Evolutionary conservation across 2,329 filamentous ascomycete genomes (phyloP).

Genomic region (Colletotrichum eleusines): DNA sequence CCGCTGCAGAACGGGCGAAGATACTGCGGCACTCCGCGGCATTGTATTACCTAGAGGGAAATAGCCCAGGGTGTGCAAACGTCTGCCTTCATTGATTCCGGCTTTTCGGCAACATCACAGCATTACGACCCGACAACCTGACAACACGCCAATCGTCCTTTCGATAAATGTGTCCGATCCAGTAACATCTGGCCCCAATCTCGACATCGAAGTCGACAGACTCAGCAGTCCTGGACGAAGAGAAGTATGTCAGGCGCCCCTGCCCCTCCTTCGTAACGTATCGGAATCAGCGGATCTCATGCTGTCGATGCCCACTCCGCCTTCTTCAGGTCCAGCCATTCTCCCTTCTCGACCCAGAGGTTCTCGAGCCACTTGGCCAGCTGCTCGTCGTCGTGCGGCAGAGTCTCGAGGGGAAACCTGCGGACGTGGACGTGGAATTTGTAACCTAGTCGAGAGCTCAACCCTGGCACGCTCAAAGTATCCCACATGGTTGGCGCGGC

Average conservation of each 20-base stretch:
- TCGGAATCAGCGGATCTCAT: background rate
- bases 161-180: background rate
- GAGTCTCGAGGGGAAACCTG: slow-evolving; percentile 60
- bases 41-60: background rate
- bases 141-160: background rate
- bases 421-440: slow-evolving; percentile 64
- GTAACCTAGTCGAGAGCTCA: slow-evolving; percentile 57
- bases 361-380: slow-evolving; percentile 66
- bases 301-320: slow-evolving; percentile 52
- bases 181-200: background rate
- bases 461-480: slow-evolving; percentile 56
- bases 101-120: background rate
- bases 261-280: background rate
- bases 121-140: background rate
- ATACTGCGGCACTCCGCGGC: background rate
- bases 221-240: background rate
- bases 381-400: slow-evolving; percentile 61
- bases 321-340: slow-evolving; percentile 61
- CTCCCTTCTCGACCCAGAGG: slow-evolving; percentile 65
- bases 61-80: background rate
- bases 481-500: slow-evolving; percentile 66
- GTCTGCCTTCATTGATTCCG: background rate
- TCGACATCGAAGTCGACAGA: background rate
- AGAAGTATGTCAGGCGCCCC: background rate
- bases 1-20: background rate